Conservation (phyloP, 441 rosid genomes). For the Sinapis alba region DNA sequence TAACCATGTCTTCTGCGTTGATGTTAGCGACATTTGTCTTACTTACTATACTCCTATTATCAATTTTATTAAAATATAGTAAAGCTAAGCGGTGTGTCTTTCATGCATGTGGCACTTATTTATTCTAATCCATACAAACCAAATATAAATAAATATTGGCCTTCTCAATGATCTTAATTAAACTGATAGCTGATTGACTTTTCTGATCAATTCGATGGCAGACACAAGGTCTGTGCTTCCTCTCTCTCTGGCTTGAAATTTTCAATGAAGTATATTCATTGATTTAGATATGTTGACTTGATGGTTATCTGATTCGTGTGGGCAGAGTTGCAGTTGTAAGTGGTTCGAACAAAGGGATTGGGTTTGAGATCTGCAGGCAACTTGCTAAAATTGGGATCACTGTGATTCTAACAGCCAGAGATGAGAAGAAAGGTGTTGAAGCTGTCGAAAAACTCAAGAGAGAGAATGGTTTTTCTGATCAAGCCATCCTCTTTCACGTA, state of each 20-base stretch:
- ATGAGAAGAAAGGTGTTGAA: conserved; percentile 52
- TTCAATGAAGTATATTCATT: not conserved
- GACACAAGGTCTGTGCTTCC: conserved; percentile 22
- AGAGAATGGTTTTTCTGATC: conserved; percentile 38
- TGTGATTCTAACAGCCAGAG: conserved; percentile 55
- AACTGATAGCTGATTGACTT: conserved; percentile 10
- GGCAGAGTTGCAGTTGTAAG: conserved; percentile 54
- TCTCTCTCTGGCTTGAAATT: not conserved
- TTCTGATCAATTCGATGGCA: conserved; percentile 9
- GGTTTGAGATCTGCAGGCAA: conserved; percentile 49
- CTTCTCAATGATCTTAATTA: too few relatives aligned
- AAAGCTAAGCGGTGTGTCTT: not conserved
- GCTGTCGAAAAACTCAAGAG: conserved; percentile 48
- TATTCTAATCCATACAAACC: not conserved
- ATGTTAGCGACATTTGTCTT: too few relatives aligned
- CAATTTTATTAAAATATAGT: not conserved
- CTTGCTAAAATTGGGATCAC: conserved; percentile 44
- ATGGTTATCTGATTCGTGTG: not conserved
- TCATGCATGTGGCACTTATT: not conserved
- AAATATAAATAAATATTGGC: not conserved
- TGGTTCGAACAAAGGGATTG: conserved; percentile 59
- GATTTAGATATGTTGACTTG: not conserved
- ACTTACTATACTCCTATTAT: too few relatives aligned
- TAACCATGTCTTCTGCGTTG: not conserved
- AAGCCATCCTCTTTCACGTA: conserved; percentile 49